Conservation (phyloP, 2,329 filamentous ascomycete species). For the Phaeomoniella chlamydospora region DNA sequence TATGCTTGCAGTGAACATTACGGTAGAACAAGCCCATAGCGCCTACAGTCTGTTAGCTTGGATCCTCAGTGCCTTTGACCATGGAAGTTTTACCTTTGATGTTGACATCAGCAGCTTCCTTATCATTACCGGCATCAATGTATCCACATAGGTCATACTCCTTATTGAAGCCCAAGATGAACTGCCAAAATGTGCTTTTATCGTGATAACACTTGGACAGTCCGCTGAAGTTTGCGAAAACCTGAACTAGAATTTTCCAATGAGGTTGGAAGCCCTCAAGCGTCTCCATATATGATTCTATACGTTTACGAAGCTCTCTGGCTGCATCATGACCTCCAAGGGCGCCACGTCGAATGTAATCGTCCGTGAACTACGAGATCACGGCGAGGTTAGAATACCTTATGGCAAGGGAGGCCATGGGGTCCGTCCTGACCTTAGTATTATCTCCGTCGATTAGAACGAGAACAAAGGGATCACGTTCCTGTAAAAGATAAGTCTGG, state of each 20-base stretch:
- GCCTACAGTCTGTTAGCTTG: background rate
- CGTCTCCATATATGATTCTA: constrained; percentile 5
- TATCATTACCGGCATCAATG: constrained; percentile 26
- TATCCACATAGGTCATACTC: constrained; percentile 21
- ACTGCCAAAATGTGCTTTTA: constrained; percentile 14
- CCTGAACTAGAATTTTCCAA: constrained; percentile 17
- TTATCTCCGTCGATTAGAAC: constrained; percentile 18
- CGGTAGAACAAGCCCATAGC: constrained; percentile 10
- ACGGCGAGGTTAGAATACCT: background rate
- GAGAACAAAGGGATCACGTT: constrained; percentile 7
- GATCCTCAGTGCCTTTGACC: no score
- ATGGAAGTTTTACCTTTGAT: constrained; percentile 25
- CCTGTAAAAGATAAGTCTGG: constrained; percentile 1
- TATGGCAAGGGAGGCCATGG: constrained; percentile 17
- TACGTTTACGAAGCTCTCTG: constrained; percentile 4
- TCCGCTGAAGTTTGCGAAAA: constrained; percentile 24
- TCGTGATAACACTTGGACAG: constrained; percentile 19
- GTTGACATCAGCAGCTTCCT: constrained; percentile 28
- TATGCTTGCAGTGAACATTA: constrained; percentile 24
- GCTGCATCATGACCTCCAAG: constrained; percentile 6
- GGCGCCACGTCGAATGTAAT: constrained; percentile 4
- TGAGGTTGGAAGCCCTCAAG: constrained; percentile 9
- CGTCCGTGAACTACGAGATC: constrained; percentile 6
- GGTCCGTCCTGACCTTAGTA: constrained; percentile 14
- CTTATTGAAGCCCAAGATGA: constrained; percentile 28